Conservation (phyloP, 257 asterid species). For the Thymus quinquecostatus region DNA sequence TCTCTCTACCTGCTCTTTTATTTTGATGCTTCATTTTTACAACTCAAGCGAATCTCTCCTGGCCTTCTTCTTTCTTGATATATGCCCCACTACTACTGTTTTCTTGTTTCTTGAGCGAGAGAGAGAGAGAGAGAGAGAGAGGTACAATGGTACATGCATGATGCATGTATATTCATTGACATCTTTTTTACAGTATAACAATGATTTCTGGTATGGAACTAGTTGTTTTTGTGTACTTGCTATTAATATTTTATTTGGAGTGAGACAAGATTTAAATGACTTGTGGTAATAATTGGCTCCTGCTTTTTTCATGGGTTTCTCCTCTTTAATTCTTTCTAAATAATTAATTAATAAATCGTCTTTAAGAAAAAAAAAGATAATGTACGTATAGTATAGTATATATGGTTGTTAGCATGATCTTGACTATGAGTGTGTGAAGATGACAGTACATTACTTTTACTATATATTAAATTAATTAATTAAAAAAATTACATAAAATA, state of each 20-base stretch:
- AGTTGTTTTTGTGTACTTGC: slow-evolving; percentile 29
- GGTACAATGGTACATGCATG: no score
- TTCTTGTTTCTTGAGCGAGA: not conserved
- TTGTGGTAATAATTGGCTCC: not conserved
- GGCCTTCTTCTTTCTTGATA: no score
- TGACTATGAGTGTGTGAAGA: not conserved
- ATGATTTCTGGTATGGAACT: slow-evolving; percentile 18
- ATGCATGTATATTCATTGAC: not conserved
- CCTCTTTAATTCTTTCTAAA: not conserved
- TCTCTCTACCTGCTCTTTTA: slow-evolving; percentile 10
- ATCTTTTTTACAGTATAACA: slow-evolving; percentile 24
- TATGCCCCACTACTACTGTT: no score
- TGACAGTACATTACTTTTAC: not conserved
- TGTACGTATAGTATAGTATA: not conserved
- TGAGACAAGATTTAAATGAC: slow-evolving; percentile 8
- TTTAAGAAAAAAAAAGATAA: no score
- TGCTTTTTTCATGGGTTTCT: not conserved
- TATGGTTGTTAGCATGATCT: slow-evolving; percentile 10
- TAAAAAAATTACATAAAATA: not conserved
- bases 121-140: not conserved
- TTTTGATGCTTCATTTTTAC: not conserved
- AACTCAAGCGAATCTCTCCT: no score
- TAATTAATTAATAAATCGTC: no score
- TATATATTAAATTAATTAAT: no score
- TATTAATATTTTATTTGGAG: not conserved